A percentile compares a stretch with the other conserved stretches of the same genome.
Evolutionary conservation across 164 flowering plant genomes (phyloP).

Genomic region (Aristolochia contorta): DNA sequence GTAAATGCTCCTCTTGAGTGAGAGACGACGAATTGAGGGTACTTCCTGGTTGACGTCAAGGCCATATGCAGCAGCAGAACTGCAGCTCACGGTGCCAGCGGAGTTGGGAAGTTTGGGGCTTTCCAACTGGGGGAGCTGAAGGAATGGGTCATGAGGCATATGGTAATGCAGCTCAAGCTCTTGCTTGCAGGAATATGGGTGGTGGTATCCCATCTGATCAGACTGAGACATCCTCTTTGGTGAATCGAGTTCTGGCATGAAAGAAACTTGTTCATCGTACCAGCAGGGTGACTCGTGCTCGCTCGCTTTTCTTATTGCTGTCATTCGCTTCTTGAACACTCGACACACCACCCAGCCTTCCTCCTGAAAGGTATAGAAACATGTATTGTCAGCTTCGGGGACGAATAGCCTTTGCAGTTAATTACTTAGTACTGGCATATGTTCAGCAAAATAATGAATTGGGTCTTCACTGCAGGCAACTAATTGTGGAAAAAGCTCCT

Average conservation of each 20-base stretch:
- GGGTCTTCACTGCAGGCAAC: too few species aligned
- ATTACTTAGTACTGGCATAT: too few species aligned
- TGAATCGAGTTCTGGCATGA: conserved; percentile 65
- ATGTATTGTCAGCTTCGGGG: neutral
- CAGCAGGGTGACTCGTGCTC: conserved; percentile 68
- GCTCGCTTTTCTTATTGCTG: conserved; percentile 37
- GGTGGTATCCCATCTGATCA: conserved; percentile 20
- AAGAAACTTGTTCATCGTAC: conserved; percentile 82
- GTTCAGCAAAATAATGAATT: too few species aligned
- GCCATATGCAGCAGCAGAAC: conserved; percentile 25
- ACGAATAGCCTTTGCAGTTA: too few species aligned
- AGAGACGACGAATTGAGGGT: conserved; percentile 32
- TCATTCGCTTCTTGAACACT: conserved; percentile 80
- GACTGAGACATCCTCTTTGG: conserved; percentile 36
- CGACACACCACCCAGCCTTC: conserved; percentile 97
- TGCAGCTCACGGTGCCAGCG: conserved; percentile 28
- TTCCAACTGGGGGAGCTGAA: conserved; percentile 76
- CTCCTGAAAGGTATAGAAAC: conserved; percentile 29
- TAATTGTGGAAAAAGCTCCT: too few species aligned
- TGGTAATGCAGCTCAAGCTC: conserved; percentile 54
- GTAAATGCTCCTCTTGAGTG: conserved; percentile 41
- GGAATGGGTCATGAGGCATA: conserved; percentile 39
- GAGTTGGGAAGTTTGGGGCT: conserved; percentile 57
- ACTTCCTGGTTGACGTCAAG: conserved; percentile 23
- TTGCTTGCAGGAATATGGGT: conserved; percentile 54